Conservation (phyloP, 495 filamentous ascomycete genomes). For the Sabuloglossum arenarium region DNA sequence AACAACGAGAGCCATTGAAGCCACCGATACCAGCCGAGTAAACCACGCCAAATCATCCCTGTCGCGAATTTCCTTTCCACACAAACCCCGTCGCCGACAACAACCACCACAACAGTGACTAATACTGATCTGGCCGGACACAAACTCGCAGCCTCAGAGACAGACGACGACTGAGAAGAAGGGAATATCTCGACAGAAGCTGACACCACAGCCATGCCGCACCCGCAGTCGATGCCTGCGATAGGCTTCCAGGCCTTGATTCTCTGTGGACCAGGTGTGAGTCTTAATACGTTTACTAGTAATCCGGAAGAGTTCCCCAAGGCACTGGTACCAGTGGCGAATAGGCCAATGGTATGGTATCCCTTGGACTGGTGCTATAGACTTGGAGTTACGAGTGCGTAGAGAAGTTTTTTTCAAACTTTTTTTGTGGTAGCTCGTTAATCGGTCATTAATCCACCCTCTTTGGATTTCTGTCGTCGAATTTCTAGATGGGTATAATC, state of each 20-base stretch:
- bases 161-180: not conserved
- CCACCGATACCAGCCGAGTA: not conserved
- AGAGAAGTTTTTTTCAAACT: not conserved
- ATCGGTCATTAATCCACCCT: not conserved
- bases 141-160: not conserved
- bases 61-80: not conserved
- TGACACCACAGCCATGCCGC: constrained; percentile 40
- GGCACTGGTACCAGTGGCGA: constrained; percentile 76
- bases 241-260: constrained; percentile 86
- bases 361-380: constrained; percentile 78
- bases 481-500: too few species aligned
- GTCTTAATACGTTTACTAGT: constrained; percentile 78
- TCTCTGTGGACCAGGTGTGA: constrained; percentile 76
- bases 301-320: constrained; percentile 81
- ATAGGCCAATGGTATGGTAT: constrained; percentile 93
- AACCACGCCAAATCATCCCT: not conserved
- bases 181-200: not conserved
- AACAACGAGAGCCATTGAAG: not conserved
- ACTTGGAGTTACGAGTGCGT: constrained; percentile 56
- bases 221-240: constrained; percentile 43
- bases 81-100: not conserved
- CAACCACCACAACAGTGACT: not conserved
- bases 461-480: too few species aligned
- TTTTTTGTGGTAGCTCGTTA: not conserved
- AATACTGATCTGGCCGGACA: too few species aligned